Percentiles rank a stretch among this genome's conserved stretches.
Conservation (phyloP, 1,284 basidiomycete species). For the Ceratobasidium sp. region DNA sequence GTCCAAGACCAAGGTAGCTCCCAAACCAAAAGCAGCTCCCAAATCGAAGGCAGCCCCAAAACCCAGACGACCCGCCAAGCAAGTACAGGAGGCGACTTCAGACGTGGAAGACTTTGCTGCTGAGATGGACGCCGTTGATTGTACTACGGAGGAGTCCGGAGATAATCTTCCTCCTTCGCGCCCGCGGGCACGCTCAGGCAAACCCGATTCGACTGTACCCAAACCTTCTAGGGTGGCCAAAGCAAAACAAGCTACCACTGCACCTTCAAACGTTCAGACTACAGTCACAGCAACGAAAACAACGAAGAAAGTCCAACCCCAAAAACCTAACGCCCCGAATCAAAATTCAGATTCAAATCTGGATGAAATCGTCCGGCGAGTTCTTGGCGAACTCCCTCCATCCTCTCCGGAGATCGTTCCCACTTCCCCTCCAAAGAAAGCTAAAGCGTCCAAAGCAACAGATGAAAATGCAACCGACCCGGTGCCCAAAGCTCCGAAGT, state of each 20-base stretch:
- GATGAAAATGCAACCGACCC: no score
- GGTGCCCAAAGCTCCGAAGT: neutral
- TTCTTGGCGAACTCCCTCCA: neutral
- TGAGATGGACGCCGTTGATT: slow-evolving; percentile 40
- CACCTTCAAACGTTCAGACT: neutral
- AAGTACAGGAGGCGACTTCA: neutral
- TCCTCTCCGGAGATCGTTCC: neutral
- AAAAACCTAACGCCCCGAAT: neutral
- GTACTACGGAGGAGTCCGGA: slow-evolving; percentile 25
- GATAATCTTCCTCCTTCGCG: neutral
- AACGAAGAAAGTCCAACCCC: neutral
- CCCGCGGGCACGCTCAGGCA: neutral
- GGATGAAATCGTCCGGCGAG: slow-evolving; percentile 8
- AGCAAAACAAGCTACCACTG: neutral
- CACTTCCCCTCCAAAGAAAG: no score
- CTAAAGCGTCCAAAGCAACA: neutral
- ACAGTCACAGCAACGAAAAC: neutral
- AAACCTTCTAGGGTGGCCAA: neutral
- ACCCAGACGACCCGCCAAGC: neutral
- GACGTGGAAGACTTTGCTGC: slow-evolving; percentile 42
- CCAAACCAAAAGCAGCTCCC: slow-evolving; percentile 1
- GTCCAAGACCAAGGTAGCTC: neutral
- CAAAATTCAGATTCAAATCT: neutral
- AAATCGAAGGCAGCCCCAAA: neutral
- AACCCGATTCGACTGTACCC: no score